phyloP scores from a whole-genome alignment of 2,329 filamentous ascomycete species.

The Teratosphaeria destructans region DNA sequence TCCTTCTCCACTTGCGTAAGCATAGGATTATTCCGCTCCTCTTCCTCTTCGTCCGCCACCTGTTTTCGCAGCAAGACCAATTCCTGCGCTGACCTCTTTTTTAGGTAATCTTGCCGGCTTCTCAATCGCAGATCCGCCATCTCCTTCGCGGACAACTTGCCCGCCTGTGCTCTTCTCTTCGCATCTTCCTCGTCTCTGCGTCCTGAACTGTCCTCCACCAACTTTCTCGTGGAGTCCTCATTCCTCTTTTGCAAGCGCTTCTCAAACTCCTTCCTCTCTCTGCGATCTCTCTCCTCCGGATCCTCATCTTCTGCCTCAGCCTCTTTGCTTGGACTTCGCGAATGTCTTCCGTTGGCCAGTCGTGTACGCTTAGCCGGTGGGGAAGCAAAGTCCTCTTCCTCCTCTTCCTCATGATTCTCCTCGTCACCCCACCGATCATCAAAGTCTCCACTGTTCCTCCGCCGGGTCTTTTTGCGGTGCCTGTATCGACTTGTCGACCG shows the following conservation, averaged over 20 bases:
- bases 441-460: slow-evolving; percentile 46
- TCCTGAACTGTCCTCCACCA: slow-evolving; percentile 49
- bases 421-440: slow-evolving; percentile 79
- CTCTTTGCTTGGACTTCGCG: slow-evolving; percentile 14
- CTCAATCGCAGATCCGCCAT: slow-evolving; percentile 71
- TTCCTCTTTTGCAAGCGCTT: slow-evolving; percentile 64
- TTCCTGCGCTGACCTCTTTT: slow-evolving; percentile 81
- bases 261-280: slow-evolving; percentile 72
- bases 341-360: slow-evolving; percentile 45
- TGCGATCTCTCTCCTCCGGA: slow-evolving; percentile 50
- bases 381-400: slow-evolving; percentile 52
- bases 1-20: slow-evolving; percentile 71
- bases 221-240: slow-evolving; percentile 57
- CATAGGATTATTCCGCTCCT: slow-evolving; percentile 64
- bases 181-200: slow-evolving; percentile 35
- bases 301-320: slow-evolving; percentile 19
- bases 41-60: slow-evolving; percentile 71
- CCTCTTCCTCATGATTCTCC: slow-evolving; percentile 44
- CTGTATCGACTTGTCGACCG: slow-evolving; percentile 26
- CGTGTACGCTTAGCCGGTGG: slow-evolving; percentile 63
- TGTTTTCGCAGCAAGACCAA: slow-evolving; percentile 80
- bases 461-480: slow-evolving; percentile 42
- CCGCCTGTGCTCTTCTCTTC: slow-evolving; percentile 51
- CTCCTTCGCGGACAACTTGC: slow-evolving; percentile 56
- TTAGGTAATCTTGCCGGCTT: slow-evolving; percentile 84